phyloP scores from a whole-genome alignment of 164 flowering plant species.

The Brasenia schreberi region DNA sequence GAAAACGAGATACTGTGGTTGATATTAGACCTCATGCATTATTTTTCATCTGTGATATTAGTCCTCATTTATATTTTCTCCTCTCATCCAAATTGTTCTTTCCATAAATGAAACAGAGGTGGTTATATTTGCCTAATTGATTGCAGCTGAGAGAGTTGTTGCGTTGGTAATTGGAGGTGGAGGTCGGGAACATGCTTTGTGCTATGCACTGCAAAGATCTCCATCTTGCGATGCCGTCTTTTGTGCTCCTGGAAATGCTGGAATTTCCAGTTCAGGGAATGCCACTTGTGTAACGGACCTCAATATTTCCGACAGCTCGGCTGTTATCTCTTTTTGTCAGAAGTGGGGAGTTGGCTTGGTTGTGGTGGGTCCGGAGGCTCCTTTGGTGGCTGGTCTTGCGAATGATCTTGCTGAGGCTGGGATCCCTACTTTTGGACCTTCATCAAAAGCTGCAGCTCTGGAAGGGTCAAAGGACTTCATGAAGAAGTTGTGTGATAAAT shows the following conservation, averaged over 20 bases:
- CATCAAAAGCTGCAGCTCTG: constrained; percentile 91
- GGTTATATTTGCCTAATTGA: background rate
- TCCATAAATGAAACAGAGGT: background rate
- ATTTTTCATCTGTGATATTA: background rate
- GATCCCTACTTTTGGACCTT: constrained; percentile 90
- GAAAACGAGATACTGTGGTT: background rate
- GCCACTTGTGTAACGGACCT: constrained; percentile 77
- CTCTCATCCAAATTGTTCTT: background rate
- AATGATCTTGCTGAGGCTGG: constrained; percentile 72
- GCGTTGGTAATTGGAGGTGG: constrained; percentile 96
- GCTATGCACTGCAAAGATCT: constrained; percentile 77
- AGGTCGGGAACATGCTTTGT: constrained; percentile 93
- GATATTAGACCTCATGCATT: background rate
- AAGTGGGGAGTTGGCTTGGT: constrained; percentile 70
- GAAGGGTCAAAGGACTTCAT: constrained; percentile 98
- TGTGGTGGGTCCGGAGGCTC: constrained; percentile 96
- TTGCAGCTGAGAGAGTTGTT: constrained; percentile 43
- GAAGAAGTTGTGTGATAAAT: constrained; percentile 90
- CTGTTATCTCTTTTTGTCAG: constrained; percentile 66
- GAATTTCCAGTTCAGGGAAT: constrained; percentile 73
- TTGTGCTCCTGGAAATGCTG: constrained; percentile 98
- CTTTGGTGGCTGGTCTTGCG: constrained; percentile 87
- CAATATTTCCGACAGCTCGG: constrained; percentile 53
- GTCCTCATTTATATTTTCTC: background rate
- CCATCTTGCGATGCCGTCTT: constrained; percentile 70